A percentile compares a stretch with the other conserved stretches of the same genome.
Conservation (phyloP, 306 rosid genomes). For the Begonia fuchsioides region DNA sequence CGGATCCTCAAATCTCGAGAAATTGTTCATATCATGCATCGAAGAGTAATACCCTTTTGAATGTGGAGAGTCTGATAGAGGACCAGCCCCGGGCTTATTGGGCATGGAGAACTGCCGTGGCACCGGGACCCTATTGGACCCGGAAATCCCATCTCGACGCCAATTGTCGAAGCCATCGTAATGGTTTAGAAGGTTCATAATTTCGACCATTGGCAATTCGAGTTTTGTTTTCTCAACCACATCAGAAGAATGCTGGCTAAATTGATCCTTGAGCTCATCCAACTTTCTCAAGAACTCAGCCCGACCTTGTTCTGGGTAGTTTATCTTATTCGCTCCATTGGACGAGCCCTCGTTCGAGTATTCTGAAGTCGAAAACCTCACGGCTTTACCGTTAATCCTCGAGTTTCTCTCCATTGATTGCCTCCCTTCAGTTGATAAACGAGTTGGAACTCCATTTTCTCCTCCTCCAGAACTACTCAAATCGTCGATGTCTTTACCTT, state of each 20-base stretch:
- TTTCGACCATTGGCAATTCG: constrained; percentile 27
- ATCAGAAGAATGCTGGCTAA: constrained; percentile 50
- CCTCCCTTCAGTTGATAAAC: constrained; percentile 14
- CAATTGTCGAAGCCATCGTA: constrained; percentile 32
- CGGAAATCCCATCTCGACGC: constrained; percentile 33
- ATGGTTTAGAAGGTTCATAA: constrained; percentile 43
- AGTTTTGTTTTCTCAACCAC: constrained; percentile 40
- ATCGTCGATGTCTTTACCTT: constrained; percentile 20
- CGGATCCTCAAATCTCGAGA: constrained; percentile 59
- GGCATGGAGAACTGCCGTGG: constrained; percentile 35
- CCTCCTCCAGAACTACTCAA: constrained; percentile 24
- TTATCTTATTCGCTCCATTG: constrained; percentile 33
- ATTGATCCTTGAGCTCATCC: constrained; percentile 72
- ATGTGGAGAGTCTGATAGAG: constrained; percentile 41
- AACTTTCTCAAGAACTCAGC: constrained; percentile 85
- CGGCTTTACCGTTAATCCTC: constrained; percentile 23
- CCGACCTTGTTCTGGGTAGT: constrained; percentile 66
- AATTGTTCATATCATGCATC: constrained; percentile 36
- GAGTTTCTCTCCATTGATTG: constrained; percentile 39
- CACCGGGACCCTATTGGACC: constrained; percentile 30
- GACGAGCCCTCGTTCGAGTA: constrained; percentile 55
- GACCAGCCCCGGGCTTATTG: constrained; percentile 36
- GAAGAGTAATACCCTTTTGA: constrained; percentile 40
- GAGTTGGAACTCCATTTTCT: constrained; percentile 22
- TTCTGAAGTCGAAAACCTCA: constrained; percentile 52